Percentiles rank a stretch among this genome's conserved stretches.
phyloP scores from a whole-genome alignment of 441 rosid genomes.

The Euphorbia neoarborescens region DNA sequence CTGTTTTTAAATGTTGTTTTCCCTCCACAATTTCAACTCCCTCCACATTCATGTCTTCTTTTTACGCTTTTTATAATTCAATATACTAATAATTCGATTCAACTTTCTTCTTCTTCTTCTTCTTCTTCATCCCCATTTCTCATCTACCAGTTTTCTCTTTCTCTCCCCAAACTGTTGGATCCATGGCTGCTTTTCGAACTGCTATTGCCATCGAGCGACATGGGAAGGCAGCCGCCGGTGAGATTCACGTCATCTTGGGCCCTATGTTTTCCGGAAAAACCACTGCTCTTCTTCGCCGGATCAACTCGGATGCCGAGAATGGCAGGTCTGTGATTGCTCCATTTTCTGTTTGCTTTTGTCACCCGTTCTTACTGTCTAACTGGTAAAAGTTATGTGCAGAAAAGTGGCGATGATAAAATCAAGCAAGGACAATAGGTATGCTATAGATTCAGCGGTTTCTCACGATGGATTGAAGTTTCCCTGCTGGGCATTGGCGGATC shows the following conservation, averaged over 20 bases:
- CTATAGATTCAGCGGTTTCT: constrained; percentile 62
- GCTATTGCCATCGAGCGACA: constrained; percentile 21
- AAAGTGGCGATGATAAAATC: constrained; percentile 71
- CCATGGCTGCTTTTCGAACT: constrained; percentile 42
- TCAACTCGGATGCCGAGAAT: constrained; percentile 43
- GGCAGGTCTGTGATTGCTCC: constrained; percentile 44
- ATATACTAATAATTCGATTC: background rate
- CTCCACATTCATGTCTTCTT: background rate
- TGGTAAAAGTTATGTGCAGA: constrained; percentile 25
- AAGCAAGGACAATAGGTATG: constrained; percentile 67
- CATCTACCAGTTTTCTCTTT: background rate
- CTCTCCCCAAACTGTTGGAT: background rate
- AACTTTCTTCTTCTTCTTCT: background rate
- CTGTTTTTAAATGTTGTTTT: background rate
- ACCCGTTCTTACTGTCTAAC: background rate
- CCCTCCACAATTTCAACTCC: constrained; percentile 16
- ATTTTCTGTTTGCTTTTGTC: background rate
- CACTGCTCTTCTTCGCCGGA: constrained; percentile 78
- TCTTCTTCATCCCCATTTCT: background rate
- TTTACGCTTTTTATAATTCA: constrained; percentile 1
- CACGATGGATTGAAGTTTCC: constrained; percentile 78
- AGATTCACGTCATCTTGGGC: constrained; percentile 70
- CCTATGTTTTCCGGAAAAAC: constrained; percentile 96
- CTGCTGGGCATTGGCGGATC: constrained; percentile 72
- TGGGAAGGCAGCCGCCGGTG: constrained; percentile 28